phyloP scores from a whole-genome alignment of 139 green algal genomes.

The Trebouxia sp. region DNA sequence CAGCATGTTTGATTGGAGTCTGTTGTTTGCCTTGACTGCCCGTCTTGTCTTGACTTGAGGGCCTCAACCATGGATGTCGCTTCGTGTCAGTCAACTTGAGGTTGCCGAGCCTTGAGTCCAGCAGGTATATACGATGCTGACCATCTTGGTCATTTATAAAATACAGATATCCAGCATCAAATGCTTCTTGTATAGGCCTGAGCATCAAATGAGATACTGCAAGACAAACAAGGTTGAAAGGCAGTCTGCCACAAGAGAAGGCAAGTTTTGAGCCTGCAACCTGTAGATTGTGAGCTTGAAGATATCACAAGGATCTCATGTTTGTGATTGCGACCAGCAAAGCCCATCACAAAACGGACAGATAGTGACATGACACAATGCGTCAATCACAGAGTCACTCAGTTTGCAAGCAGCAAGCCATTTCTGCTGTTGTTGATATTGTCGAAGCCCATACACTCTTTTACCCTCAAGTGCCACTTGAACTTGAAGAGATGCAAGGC shows the following conservation, averaged over 20 bases:
- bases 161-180: background rate
- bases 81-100: slow-evolving; percentile 2
- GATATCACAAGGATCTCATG: too few species aligned
- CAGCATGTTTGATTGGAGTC: background rate
- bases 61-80: background rate
- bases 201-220: background rate
- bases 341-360: background rate
- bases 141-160: background rate
- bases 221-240: too few species aligned
- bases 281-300: too few species aligned
- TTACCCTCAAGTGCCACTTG: background rate
- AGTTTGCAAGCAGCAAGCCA: slow-evolving; percentile 8
- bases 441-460: background rate
- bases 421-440: background rate
- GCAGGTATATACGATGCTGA: background rate
- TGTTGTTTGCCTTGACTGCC: background rate
- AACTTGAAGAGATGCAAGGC: background rate
- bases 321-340: background rate
- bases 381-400: background rate
- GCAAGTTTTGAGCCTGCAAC: too few species aligned
- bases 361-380: background rate
- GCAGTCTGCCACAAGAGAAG: too few species aligned
- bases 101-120: background rate
- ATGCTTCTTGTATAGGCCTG: background rate
- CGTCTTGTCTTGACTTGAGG: background rate